Conservation (phyloP, 805 yeast species). For the Metschnikowia amazonensis region DNA sequence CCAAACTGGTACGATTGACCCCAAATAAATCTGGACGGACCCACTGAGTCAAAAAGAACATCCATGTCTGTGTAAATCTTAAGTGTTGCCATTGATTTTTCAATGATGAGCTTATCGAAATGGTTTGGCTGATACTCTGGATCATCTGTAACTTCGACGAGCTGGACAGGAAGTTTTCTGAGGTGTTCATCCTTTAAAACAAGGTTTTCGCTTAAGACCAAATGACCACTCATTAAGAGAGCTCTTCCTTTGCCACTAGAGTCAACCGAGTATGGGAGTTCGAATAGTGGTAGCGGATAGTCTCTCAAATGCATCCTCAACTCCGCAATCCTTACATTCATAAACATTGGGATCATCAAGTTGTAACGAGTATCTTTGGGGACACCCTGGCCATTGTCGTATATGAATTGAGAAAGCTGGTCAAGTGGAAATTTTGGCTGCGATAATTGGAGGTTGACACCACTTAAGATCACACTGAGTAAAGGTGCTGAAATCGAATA, state of each 20-base stretch:
- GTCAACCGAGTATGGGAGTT: slow-evolving; percentile 52
- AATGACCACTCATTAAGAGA: slow-evolving; percentile 51
- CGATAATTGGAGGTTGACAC: slow-evolving; percentile 23
- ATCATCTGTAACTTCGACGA: slow-evolving; percentile 44
- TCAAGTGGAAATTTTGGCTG: slow-evolving; percentile 26
- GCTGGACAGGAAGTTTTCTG: slow-evolving; percentile 58
- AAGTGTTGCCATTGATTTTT: slow-evolving; percentile 72
- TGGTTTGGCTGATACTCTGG: slow-evolving; percentile 21
- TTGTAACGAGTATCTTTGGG: slow-evolving; percentile 71
- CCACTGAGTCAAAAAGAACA: slow-evolving; percentile 50
- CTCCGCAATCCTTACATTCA: slow-evolving; percentile 57
- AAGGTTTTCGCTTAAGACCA: slow-evolving; percentile 66
- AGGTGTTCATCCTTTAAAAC: slow-evolving; percentile 48
- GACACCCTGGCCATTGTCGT: slow-evolving; percentile 76
- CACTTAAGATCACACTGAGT: slow-evolving; percentile 27
- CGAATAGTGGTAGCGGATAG: slow-evolving; percentile 78
- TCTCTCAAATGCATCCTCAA: slow-evolving; percentile 72
- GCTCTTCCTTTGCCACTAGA: slow-evolving; percentile 19
- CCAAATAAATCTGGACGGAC: slow-evolving; percentile 72
- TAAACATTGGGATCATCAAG: slow-evolving; percentile 58
- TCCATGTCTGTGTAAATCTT: slow-evolving; percentile 64
- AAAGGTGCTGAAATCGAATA: slow-evolving; percentile 36
- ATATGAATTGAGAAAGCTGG: slow-evolving; percentile 56
- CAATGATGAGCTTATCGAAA: slow-evolving; percentile 46
- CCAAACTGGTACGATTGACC: slow-evolving; percentile 83